phyloP scores from a whole-genome alignment of 2,329 filamentous ascomycete genomes.

The Metarhizium brunneum region DNA sequence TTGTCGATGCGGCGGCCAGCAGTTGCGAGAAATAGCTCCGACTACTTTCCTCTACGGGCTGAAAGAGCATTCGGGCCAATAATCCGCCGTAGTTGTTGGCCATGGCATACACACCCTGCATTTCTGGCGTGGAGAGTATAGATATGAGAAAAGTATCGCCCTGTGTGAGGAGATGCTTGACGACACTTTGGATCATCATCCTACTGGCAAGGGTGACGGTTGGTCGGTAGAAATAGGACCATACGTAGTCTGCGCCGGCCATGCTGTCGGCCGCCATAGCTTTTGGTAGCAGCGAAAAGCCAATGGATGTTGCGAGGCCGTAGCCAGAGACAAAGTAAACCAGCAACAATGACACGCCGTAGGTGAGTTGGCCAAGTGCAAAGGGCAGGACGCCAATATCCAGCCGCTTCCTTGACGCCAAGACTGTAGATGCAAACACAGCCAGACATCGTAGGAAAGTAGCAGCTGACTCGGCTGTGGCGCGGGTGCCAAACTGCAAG shows the following conservation, averaged over 20 bases:
- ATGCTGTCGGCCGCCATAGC: conserved; percentile 19
- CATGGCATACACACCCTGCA: conserved; percentile 86
- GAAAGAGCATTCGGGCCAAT: conserved; percentile 79
- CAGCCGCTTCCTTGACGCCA: conserved; percentile 37
- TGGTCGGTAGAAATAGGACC: conserved; percentile 56
- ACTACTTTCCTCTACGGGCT: conserved; percentile 90
- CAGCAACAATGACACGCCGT: conserved; percentile 57
- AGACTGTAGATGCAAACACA: conserved; percentile 63
- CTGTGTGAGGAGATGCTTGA: conserved; percentile 92
- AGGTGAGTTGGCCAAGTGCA: conserved; percentile 74
- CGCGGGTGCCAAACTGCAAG: conserved; percentile 70
- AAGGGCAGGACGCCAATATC: conserved; percentile 77
- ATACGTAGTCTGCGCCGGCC: conserved; percentile 31
- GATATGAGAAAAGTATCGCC: conserved; percentile 87
- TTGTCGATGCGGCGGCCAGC: conserved; percentile 33
- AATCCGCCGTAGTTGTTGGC: conserved; percentile 93
- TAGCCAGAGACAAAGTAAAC: conserved; percentile 61
- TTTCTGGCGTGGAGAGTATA: conserved; percentile 62
- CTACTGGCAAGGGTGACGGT: conserved; percentile 68
- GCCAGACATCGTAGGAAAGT: conserved; percentile 68
- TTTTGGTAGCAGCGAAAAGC: conserved; percentile 60
- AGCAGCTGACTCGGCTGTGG: conserved; percentile 72
- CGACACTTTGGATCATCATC: conserved; percentile 75
- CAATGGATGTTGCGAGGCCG: conserved; percentile 41
- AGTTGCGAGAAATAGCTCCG: conserved; percentile 82